Percentiles rank a stretch among this genome's conserved stretches.
Evolutionary conservation across 2,329 filamentous ascomycete species (phyloP).

Genomic region (Nemania diffusa): DNA sequence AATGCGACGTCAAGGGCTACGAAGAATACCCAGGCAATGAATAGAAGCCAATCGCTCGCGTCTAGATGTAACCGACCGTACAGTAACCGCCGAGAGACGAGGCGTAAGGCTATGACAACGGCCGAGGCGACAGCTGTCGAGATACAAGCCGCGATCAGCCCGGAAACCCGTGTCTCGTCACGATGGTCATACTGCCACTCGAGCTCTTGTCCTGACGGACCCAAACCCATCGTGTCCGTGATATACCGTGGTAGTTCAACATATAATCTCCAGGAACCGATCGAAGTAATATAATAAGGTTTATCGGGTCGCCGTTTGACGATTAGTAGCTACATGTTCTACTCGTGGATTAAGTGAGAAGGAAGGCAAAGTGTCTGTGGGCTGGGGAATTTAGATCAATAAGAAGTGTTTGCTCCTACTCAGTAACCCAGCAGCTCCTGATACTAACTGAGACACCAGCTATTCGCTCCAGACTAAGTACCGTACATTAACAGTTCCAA

Average conservation of each 20-base stretch:
- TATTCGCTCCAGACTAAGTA: constrained; percentile 3
- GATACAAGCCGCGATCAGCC: constrained; percentile 23
- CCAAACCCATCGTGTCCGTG: constrained; percentile 15
- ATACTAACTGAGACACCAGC: constrained; percentile 21
- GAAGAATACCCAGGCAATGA: constrained; percentile 29
- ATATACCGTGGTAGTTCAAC: constrained; percentile 3
- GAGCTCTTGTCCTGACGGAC: constrained; percentile 11
- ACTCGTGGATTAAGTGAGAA: background rate
- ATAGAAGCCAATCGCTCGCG: constrained; percentile 26
- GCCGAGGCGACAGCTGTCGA: constrained; percentile 16
- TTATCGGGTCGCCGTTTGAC: constrained; percentile 10
- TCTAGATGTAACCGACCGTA: constrained; percentile 21
- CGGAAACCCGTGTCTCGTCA: constrained; percentile 17
- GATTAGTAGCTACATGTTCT: constrained; percentile 11
- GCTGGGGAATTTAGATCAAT: background rate
- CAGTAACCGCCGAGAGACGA: constrained; percentile 23
- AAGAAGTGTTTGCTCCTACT: background rate
- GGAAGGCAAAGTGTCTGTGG: background rate
- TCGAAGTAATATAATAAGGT: background rate
- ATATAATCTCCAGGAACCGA: background rate
- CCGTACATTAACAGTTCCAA: background rate
- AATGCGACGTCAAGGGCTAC: constrained; percentile 11
- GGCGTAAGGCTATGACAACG: constrained; percentile 24
- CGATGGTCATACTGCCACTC: constrained; percentile 32
- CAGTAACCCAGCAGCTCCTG: background rate